These are phyloP conservation scores for Trifolium fragiferum DNA, from an alignment of 306 rosid species.

Conservation along the genomic window DNA sequence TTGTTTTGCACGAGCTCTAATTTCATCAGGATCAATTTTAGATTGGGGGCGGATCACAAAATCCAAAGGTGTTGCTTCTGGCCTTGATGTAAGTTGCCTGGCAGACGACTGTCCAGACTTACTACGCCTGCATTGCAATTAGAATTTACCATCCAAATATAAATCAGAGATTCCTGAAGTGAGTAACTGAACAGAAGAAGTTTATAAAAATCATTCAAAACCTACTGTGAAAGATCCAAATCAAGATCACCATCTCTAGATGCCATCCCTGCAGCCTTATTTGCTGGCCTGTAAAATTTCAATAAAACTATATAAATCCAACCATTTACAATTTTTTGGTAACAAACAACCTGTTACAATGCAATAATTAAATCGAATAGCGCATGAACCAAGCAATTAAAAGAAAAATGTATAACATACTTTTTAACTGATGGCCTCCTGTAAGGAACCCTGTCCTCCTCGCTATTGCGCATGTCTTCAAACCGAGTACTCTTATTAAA, in stretches of 20 bases:
- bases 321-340: too few species aligned
- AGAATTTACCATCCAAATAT: conserved; percentile 28
- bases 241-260: conserved; percentile 96
- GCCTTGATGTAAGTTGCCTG: conserved; percentile 81
- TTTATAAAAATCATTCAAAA: conserved; percentile 22
- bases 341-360: not conserved
- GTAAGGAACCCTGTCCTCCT: conserved; percentile 80
- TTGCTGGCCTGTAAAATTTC: conserved; percentile 60
- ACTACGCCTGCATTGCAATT: conserved; percentile 68
- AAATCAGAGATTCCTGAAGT: conserved; percentile 13
- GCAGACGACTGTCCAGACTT: conserved; percentile 86
- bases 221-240: conserved; percentile 89
- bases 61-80: conserved; percentile 97
- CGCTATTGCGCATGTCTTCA: conserved; percentile 85
- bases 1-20: conserved; percentile 86
- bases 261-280: conserved; percentile 81
- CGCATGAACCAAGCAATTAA: not conserved
- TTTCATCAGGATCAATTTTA: conserved; percentile 91
- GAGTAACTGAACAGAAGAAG: conserved; percentile 12
- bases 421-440: conserved; percentile 80
- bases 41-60: conserved; percentile 92
- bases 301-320: conserved; percentile 34
- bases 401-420: conserved; percentile 44
- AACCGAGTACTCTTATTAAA: conserved; percentile 95
- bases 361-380: not conserved